Percentiles rank a stretch among this genome's conserved stretches.
phyloP scores from a whole-genome alignment of 495 filamentous ascomycete species.

The Beverwykella pulmonaria region DNA sequence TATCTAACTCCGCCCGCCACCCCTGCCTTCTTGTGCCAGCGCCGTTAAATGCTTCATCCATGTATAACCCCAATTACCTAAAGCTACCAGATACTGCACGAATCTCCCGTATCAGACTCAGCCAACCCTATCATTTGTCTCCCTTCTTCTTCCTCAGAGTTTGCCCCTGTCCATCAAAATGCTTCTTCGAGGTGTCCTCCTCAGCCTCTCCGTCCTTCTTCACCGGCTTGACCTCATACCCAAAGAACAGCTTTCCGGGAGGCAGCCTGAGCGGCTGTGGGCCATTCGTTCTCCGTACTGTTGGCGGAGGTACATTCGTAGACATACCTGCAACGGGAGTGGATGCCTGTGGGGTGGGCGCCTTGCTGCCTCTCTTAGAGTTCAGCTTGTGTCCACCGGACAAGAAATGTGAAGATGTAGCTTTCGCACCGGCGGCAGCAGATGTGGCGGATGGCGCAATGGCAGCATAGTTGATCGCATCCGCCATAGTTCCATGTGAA shows the following conservation, averaged over 20 bases:
- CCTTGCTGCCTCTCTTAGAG: slow-evolving; percentile 77
- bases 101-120: not conserved
- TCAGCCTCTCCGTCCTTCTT: slow-evolving; percentile 73
- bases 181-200: slow-evolving; percentile 60
- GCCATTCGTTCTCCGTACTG: slow-evolving; percentile 65
- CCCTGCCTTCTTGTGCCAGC: slow-evolving; percentile 6
- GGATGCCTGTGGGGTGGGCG: slow-evolving; percentile 75
- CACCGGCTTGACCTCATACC: slow-evolving; percentile 86
- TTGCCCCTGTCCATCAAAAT: slow-evolving; percentile 87
- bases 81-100: not conserved
- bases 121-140: slow-evolving; percentile 33
- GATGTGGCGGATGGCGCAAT: slow-evolving; percentile 78
- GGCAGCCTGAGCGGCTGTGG: slow-evolving; percentile 85
- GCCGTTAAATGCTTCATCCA: slow-evolving; percentile 21
- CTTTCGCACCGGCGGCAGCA: slow-evolving; percentile 61
- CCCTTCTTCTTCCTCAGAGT: slow-evolving; percentile 65
- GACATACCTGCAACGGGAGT: slow-evolving; percentile 75
- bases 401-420: slow-evolving; percentile 77
- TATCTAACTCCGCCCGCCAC: slow-evolving; percentile 11
- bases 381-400: slow-evolving; percentile 73
- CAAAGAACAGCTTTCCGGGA: slow-evolving; percentile 91
- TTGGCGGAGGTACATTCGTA: slow-evolving; percentile 55
- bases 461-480: slow-evolving; percentile 93
- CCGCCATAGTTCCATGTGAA: slow-evolving; percentile 89
- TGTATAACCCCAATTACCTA: not conserved